Base-by-base conservation (phyloP, 1,284 basidiomycete genomes). In the Boletus semigastroideus region DNA sequence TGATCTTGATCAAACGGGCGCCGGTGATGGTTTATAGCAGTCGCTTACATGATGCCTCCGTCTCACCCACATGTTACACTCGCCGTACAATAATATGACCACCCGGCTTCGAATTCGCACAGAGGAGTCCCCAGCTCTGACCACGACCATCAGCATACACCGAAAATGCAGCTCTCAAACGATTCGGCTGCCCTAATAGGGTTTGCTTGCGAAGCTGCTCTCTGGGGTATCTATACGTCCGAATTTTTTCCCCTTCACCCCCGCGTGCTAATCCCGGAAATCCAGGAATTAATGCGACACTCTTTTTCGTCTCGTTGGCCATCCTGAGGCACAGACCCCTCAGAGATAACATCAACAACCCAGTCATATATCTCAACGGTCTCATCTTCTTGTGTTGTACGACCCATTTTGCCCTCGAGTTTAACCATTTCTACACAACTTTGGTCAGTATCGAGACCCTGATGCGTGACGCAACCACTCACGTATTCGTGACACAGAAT, bases 391-490 rank as follows among this genome's bases (percentile, higher is more conserved):
- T 61, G 3, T 59, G 61, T 12, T 73, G 72, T 22, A 73, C 73
- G 0, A 45, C 56, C 6, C 72, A 74, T 49, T 75, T 67, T 56
- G 67, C 61, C 0, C 59, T 74, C 42, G 67, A 75, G 52, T 74
- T 75, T 54, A 67, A 67, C 48, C 71, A 74, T 51, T 72, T 66
- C 43, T 67, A 69, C 48, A 62, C 55, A 12, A 59, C 60, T 12
- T 54, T 73, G 48, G 74, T 72, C 17, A 48, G 70, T 33, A 13
- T 41, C 37, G 8, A 2, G 45, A 17, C 42, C 42, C 46, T 42
- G 31, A 46, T 42, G 10, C 19, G 14, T 34, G 17, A 48, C 44
- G 22, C 36, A 39, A 37, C 28, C 9, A 5, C 22, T 59, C 13
- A 55, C 43, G 3, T 20, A 4, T 28, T 5, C 27, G n/a, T 20